These are phyloP conservation scores for Mariannaea sp. DNA, from an alignment of 2,329 filamentous ascomycete genomes.

Conservation along the genomic window DNA sequence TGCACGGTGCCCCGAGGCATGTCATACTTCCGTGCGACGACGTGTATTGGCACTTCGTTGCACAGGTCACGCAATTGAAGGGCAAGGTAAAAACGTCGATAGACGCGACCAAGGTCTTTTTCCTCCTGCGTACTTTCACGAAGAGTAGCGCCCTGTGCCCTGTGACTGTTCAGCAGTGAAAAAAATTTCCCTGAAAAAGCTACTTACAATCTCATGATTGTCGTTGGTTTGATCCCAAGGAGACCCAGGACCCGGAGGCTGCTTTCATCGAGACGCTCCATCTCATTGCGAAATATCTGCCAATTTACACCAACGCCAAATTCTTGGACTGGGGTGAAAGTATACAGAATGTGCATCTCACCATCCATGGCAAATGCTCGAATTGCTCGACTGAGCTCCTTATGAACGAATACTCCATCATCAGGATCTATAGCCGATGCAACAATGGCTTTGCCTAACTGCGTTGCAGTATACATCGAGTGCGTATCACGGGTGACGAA, in stretches of 20 bases:
- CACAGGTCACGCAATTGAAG: conserved; percentile 79
- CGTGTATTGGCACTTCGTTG: conserved; percentile 74
- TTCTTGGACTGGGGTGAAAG: conserved; percentile 73
- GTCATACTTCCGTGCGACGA: conserved; percentile 72
- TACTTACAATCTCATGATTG: conserved; percentile 68
- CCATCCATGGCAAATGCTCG: conserved; percentile 79
- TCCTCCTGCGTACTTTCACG: conserved; percentile 67
- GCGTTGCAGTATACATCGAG: conserved; percentile 63
- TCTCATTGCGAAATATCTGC: conserved; percentile 72
- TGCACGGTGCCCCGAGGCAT: conserved; percentile 73
- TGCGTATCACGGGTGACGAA: conserved; percentile 58
- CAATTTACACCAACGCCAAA: conserved; percentile 65
- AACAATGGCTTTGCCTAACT: conserved; percentile 72
- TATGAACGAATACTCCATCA: conserved; percentile 74
- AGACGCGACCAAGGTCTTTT: conserved; percentile 64
- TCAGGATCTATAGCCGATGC: conserved; percentile 74
- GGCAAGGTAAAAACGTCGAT: conserved; percentile 74
- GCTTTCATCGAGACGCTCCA: conserved; percentile 73
- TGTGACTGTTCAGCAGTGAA: conserved; percentile 42
- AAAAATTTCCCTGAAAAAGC: background rate
- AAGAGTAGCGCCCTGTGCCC: conserved; percentile 68
- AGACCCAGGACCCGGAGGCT: conserved; percentile 70
- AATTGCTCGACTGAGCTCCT: conserved; percentile 69
- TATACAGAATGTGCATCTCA: conserved; percentile 79
- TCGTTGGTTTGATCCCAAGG: conserved; percentile 69